phyloP scores from a whole-genome alignment of 2,329 filamentous ascomycete genomes.

The Penicillium decumbens region DNA sequence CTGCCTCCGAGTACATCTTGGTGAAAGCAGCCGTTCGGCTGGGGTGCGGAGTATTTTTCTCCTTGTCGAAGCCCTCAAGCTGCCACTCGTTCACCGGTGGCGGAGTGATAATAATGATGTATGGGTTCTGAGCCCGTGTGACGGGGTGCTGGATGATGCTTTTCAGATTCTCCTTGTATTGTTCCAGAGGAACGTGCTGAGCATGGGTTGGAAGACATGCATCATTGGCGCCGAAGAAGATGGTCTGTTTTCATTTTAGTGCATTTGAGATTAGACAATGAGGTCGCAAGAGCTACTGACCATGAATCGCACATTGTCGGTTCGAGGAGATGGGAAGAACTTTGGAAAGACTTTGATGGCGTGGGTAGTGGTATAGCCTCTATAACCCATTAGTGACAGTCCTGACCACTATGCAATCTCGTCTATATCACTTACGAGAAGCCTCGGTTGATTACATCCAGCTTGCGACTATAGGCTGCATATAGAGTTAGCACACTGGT shows the following conservation, averaged over 20 bases:
- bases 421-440: slow-evolving; percentile 51
- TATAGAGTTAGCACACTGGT: slow-evolving; percentile 9
- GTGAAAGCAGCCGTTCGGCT: slow-evolving; percentile 57
- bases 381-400: slow-evolving; percentile 21
- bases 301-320: slow-evolving; percentile 46
- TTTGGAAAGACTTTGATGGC: slow-evolving; percentile 64
- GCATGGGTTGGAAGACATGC: slow-evolving; percentile 63
- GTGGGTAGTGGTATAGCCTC: slow-evolving; percentile 77
- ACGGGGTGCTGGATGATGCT: slow-evolving; percentile 67
- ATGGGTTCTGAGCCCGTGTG: slow-evolving; percentile 65
- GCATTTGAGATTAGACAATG: neutral
- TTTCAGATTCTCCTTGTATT: slow-evolving; percentile 68
- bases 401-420: slow-evolving; percentile 6
- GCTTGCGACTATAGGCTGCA: slow-evolving; percentile 66
- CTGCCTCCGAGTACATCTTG: slow-evolving; percentile 62
- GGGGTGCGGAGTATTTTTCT: slow-evolving; percentile 47
- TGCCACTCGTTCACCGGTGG: slow-evolving; percentile 78
- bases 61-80: slow-evolving; percentile 48
- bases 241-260: slow-evolving; percentile 48
- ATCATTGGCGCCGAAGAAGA: slow-evolving; percentile 91
- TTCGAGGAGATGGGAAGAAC: slow-evolving; percentile 64
- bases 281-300: slow-evolving; percentile 25
- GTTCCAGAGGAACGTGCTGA: slow-evolving; percentile 73
- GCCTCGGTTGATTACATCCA: slow-evolving; percentile 86
- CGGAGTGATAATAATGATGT: slow-evolving; percentile 71